phyloP scores from a whole-genome alignment of 768 basidiomycete species.

The Leccinum arenicola region DNA sequence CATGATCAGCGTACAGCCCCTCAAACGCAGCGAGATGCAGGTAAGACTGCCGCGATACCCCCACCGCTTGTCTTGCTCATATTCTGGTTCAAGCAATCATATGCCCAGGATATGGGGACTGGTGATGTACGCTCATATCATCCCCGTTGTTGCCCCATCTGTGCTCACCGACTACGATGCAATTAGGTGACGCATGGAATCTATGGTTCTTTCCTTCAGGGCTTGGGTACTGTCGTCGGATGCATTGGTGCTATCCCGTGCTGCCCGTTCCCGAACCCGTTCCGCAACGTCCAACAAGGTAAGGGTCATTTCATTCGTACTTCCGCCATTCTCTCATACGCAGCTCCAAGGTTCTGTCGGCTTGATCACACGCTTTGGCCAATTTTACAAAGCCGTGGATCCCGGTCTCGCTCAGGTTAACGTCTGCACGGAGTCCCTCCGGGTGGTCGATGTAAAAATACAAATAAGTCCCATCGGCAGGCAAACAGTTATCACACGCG shows the following conservation, averaged over 20 bases:
- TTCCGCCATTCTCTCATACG: constrained; percentile 18
- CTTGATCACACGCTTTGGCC: constrained; percentile 87
- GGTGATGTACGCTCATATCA: constrained; percentile 40
- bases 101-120: constrained; percentile 85
- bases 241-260: constrained; percentile 76
- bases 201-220: constrained; percentile 79
- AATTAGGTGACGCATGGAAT: constrained; percentile 73
- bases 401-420: constrained; percentile 91
- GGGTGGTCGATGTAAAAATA: constrained; percentile 91
- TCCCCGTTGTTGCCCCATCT: background rate
- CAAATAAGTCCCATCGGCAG: constrained; percentile 87
- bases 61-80: constrained; percentile 4
- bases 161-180: background rate
- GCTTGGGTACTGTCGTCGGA: constrained; percentile 66
- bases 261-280: constrained; percentile 82
- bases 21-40: constrained; percentile 88
- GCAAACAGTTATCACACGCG: constrained; percentile 90
- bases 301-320: constrained; percentile 9
- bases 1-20: constrained; percentile 79
- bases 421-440: constrained; percentile 87
- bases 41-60: constrained; percentile 33
- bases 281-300: constrained; percentile 85
- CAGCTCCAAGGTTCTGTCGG: constrained; percentile 71
- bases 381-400: constrained; percentile 96
- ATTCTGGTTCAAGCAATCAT: constrained; percentile 63